Evolutionary conservation across 2,329 filamentous ascomycete species (phyloP).

Genomic region (Hypoxylon sp.): DNA sequence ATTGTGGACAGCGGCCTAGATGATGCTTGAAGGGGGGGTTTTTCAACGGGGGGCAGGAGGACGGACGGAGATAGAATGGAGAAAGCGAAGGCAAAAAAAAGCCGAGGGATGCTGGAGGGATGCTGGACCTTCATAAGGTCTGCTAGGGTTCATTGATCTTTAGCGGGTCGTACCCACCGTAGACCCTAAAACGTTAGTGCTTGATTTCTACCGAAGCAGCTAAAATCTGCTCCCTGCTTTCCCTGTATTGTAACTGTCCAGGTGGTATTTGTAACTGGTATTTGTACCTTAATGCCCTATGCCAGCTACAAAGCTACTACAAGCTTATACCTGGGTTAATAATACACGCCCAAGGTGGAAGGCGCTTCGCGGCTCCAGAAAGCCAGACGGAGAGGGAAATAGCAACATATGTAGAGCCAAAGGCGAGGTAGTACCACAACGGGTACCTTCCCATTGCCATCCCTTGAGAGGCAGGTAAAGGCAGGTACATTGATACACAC

Average conservation of each 20-base stretch:
- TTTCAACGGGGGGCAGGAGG: conserved; percentile 1
- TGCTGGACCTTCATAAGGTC: conserved; percentile 24
- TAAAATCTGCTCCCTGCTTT: conserved; percentile 26
- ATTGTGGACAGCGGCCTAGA: conserved; percentile 4
- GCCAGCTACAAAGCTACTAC: too few species aligned
- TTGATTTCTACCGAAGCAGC: conserved; percentile 41
- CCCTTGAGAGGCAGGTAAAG: conserved; percentile 32
- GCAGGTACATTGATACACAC: conserved; percentile 29
- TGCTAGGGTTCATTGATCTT: conserved; percentile 40
- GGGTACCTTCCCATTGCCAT: conserved; percentile 27
- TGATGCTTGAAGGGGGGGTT: conserved; percentile 7
- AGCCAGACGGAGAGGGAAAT: conserved; percentile 17
- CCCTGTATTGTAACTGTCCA: conserved; percentile 13
- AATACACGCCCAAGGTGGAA: conserved; percentile 36
- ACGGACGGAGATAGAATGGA: conserved; percentile 33
- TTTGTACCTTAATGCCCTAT: conserved; percentile 2
- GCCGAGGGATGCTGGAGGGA: conserved; percentile 26
- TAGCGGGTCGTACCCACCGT: conserved; percentile 44
- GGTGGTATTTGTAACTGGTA: neutral
- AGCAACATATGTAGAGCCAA: conserved; percentile 12
- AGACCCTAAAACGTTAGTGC: conserved; percentile 43
- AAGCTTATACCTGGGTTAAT: conserved; percentile 1
- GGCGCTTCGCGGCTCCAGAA: conserved; percentile 38
- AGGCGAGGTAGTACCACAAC: conserved; percentile 29
- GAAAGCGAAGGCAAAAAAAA: conserved; percentile 30